Percentiles rank a stretch among this genome's conserved stretches.
These are phyloP conservation scores for Penicillium psychrofluorescens DNA, from an alignment of 495 filamentous ascomycete species.

Conservation along the genomic window DNA sequence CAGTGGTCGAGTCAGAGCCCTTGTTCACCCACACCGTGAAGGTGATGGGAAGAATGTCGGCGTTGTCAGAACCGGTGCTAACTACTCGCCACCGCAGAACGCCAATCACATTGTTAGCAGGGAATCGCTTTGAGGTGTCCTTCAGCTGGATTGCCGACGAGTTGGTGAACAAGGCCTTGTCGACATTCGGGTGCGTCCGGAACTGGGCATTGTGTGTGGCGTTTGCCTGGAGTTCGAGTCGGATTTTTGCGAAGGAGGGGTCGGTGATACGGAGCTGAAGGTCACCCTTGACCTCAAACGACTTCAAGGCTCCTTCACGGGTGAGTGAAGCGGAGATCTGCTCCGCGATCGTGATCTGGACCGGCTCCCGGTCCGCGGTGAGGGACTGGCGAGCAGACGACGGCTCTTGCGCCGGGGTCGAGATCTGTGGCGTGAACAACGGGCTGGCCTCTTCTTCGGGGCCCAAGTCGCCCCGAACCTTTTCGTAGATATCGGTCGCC, in stretches of 20 bases:
- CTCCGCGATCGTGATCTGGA: conserved; percentile 82
- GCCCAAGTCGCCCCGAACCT: conserved; percentile 82
- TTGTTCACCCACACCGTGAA: conserved; percentile 96
- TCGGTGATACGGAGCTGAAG: conserved; percentile 84
- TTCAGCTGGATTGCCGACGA: conserved; percentile 76
- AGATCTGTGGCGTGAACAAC: conserved; percentile 58
- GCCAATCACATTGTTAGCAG: conserved; percentile 80
- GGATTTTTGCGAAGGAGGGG: conserved; percentile 78
- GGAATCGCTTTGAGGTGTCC: conserved; percentile 79
- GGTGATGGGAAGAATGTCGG: conserved; percentile 70
- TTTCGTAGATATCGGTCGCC: conserved; percentile 92
- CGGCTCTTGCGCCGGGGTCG: conserved; percentile 46
- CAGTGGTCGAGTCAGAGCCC: conserved; percentile 67
- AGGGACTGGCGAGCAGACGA: conserved; percentile 55
- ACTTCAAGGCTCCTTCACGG: conserved; percentile 75
- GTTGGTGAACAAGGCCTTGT: conserved; percentile 73
- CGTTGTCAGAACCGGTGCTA: conserved; percentile 59
- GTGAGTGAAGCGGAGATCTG: conserved; percentile 80
- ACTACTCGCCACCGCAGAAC: conserved; percentile 83
- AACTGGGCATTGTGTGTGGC: conserved; percentile 77
- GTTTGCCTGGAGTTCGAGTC: conserved; percentile 67
- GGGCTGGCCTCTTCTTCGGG: conserved; percentile 74
- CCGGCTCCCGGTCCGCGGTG: conserved; percentile 65
- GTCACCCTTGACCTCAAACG: conserved; percentile 83
- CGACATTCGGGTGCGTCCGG: conserved; percentile 90